Base-by-base conservation (phyloP, 2,329 filamentous ascomycete species). In the Fusarium protoensiforme region DNA sequence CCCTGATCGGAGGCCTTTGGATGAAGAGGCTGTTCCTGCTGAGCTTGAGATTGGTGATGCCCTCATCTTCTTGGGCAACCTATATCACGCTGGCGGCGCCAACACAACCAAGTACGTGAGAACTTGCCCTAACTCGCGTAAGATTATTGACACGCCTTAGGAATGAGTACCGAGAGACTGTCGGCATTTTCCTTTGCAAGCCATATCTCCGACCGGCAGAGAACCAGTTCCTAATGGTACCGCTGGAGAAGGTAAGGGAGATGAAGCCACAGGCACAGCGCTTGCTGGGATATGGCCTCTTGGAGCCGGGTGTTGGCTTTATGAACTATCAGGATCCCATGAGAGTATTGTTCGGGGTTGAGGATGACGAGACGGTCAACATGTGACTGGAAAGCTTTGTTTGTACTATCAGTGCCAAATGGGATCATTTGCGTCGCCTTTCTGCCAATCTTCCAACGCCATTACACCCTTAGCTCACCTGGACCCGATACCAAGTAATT, bases 31-130 rank as follows among this genome's bases (percentile, higher is more conserved):
- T 1, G 74, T 83, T 3, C 79, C 81, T 0, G 83, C 82, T 1
- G 82, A 84, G 58, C 75, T 85, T 16, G 80, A 84, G n/a, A 71
- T 80, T 7, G 83, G 83, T 1, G 83, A 84, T 39, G 81, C 83
- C 7, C 76, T 82, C 35, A 80, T 84, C 27, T 83, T 85, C 41
- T 61, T 84, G 1, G 83, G 83, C 1, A 82, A 82, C 22, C 66
- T 81, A 14, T 84, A 84, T 59, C 83, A 85, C 43, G 84, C 81
- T 1, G 83, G 83, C 3, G 83, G 84, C 2, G 78, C 78, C 10
- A 85, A 85, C 64, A 68, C 69, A 13, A 82, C 75, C 29, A 79
- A 72, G 72, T 75, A 20, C 51, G 64, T 13, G 14, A 13, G 4
- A 11, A 18, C 8, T 9, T 2, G 0, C 1, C 7, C 29, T 2